Evolutionary conservation across 2,329 filamentous ascomycete species (phyloP).

Genomic region (Neurospora sp.): DNA sequence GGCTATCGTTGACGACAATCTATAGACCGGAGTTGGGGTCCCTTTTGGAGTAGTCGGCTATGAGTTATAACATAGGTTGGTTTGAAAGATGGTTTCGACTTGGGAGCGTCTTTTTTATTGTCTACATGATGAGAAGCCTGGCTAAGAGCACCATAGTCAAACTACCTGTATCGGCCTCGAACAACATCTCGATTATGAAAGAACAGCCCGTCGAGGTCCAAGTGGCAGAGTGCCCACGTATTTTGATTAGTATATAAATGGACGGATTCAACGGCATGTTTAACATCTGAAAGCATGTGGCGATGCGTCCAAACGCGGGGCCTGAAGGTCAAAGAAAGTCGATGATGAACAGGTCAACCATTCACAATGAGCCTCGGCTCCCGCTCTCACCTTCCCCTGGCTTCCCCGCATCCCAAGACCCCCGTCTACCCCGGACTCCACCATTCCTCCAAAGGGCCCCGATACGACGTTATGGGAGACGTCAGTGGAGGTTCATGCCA

Average conservation of each 20-base stretch:
- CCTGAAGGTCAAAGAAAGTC: neutral
- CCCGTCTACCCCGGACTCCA: neutral
- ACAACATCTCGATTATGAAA: neutral
- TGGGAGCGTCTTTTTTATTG: neutral
- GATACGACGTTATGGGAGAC: neutral
- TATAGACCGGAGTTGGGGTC: neutral
- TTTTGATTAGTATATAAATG: neutral
- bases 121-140: neutral
- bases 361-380: neutral
- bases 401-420: neutral
- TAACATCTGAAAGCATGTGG: neutral
- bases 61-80: neutral
- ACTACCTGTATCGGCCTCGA: neutral
- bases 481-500: neutral
- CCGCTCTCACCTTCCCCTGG: neutral
- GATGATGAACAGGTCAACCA: neutral
- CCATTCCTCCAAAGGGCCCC: neutral
- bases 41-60: neutral
- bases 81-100: neutral
- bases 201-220: neutral
- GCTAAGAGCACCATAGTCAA: neutral
- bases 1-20: neutral
- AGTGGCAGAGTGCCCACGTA: neutral
- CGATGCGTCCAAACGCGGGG: neutral
- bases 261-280: neutral